Evolutionary conservation across 768 basidiomycete species (phyloP).

Genomic region (Naganishia randhawae): DNA sequence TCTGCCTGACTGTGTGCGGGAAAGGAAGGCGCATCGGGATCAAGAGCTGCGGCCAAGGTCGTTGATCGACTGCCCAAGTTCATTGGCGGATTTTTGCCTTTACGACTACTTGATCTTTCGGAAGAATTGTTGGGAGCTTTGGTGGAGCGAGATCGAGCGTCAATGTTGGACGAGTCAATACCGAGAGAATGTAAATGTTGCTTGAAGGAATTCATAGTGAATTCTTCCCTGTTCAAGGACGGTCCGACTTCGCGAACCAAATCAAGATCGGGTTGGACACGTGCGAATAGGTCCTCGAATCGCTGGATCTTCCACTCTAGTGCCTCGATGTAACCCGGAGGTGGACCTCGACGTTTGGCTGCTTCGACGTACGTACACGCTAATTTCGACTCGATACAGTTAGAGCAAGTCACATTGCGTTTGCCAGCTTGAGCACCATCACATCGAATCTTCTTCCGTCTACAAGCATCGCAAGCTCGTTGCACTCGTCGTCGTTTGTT

Average conservation of each 20-base stretch:
- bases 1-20: slow-evolving; percentile 20
- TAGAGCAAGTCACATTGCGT: slow-evolving; percentile 39
- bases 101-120: not conserved
- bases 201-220: slow-evolving; percentile 43
- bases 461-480: slow-evolving; percentile 66
- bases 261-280: slow-evolving; percentile 42
- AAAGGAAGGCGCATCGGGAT: slow-evolving; percentile 9
- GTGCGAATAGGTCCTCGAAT: slow-evolving; percentile 45
- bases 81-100: slow-evolving; percentile 12
- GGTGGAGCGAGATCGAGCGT: slow-evolving; percentile 20
- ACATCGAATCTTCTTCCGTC: slow-evolving; percentile 83
- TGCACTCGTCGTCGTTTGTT: slow-evolving; percentile 24
- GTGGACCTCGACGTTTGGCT: slow-evolving; percentile 46
- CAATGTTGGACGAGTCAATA: slow-evolving; percentile 34
- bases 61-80: slow-evolving; percentile 8
- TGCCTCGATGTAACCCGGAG: slow-evolving; percentile 47
- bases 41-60: not conserved
- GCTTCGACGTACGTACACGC: slow-evolving; percentile 59
- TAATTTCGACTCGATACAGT: slow-evolving; percentile 41
- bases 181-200: slow-evolving; percentile 35
- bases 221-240: slow-evolving; percentile 41
- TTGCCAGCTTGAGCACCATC: slow-evolving; percentile 45
- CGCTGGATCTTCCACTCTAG: slow-evolving; percentile 47
- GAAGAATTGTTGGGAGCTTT: slow-evolving; percentile 13
- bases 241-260: slow-evolving; percentile 47